phyloP scores from a whole-genome alignment of 2,329 filamentous ascomycete species.

The Sporothrix brunneoviolacea region DNA sequence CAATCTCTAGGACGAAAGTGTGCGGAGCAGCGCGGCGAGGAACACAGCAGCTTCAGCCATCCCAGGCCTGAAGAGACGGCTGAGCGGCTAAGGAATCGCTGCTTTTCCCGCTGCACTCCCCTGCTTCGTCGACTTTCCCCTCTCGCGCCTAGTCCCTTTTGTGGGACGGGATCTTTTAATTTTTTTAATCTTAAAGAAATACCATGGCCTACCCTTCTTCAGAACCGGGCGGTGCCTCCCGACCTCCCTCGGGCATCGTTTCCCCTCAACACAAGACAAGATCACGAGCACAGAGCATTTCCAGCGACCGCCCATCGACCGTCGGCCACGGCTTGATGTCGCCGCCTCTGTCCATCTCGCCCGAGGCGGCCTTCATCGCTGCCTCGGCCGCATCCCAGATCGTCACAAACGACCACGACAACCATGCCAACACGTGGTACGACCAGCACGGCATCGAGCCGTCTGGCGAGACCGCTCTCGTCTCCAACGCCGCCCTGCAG shows the following conservation, averaged over 20 bases:
- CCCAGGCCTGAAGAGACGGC: background rate
- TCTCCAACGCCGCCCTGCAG: slow-evolving; percentile 65
- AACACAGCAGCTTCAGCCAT: background rate
- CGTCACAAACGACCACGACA: slow-evolving; percentile 80
- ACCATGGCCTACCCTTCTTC: slow-evolving; percentile 16
- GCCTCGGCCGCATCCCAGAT: slow-evolving; percentile 83
- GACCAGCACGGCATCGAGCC: slow-evolving; percentile 61
- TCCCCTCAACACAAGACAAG: slow-evolving; percentile 24
- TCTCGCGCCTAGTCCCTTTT: background rate
- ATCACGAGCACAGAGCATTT: slow-evolving; percentile 57
- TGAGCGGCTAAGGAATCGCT: background rate
- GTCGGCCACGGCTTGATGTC: slow-evolving; percentile 53
- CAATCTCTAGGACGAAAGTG: background rate
- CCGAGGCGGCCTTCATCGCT: slow-evolving; percentile 81
- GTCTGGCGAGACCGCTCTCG: slow-evolving; percentile 61
- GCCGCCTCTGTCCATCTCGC: slow-evolving; percentile 63
- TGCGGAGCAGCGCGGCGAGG: background rate
- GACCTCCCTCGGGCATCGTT: slow-evolving; percentile 20
- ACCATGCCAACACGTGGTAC: slow-evolving; percentile 61
- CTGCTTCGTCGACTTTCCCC: background rate
- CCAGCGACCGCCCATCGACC: slow-evolving; percentile 62
- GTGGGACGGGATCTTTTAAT: slow-evolving; percentile 5
- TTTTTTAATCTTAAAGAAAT: background rate
- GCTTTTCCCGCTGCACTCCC: background rate
- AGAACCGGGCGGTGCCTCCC: slow-evolving; percentile 14